phyloP scores from a whole-genome alignment of 805 yeast species.

The Lipomyces chichibuensis region DNA sequence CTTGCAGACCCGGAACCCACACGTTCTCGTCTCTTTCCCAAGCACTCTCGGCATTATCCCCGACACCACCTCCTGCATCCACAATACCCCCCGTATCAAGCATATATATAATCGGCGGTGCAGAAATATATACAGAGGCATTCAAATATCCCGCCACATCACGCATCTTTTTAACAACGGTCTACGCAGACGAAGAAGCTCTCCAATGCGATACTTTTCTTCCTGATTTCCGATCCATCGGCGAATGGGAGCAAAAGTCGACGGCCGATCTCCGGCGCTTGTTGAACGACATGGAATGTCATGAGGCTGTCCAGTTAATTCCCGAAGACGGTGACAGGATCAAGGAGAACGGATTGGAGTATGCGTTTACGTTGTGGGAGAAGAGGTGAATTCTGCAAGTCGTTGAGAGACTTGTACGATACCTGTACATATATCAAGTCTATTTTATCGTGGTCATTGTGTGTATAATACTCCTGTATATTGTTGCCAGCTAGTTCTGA shows the following conservation, averaged over 20 bases:
- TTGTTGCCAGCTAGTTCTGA: too few relatives aligned
- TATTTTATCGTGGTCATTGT: too few relatives aligned
- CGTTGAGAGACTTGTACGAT: not conserved
- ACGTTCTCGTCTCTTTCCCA: constrained; percentile 19
- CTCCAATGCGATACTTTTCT: constrained; percentile 70
- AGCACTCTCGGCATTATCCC: constrained; percentile 19
- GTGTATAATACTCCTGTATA: too few relatives aligned
- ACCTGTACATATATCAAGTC: not conserved
- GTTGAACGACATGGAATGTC: constrained; percentile 37
- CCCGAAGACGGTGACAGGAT: constrained; percentile 16
- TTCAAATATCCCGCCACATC: constrained; percentile 57
- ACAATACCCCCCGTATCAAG: constrained; percentile 19
- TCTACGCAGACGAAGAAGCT: constrained; percentile 14
- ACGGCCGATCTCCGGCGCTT: constrained; percentile 15
- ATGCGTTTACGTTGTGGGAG: constrained; percentile 65
- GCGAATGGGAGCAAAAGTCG: constrained; percentile 24
- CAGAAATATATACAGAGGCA: constrained; percentile 72
- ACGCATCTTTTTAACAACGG: constrained; percentile 43
- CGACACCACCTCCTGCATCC: not conserved
- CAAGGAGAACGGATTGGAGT: constrained; percentile 55
- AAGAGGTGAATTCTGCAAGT: not conserved
- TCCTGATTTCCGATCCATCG: constrained; percentile 46
- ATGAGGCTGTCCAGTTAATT: constrained; percentile 19
- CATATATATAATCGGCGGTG: constrained; percentile 90
- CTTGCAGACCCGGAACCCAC: constrained; percentile 15